Base-by-base conservation (phyloP, 1,139 yeast species). In the Geotrichum aggregatum region DNA sequence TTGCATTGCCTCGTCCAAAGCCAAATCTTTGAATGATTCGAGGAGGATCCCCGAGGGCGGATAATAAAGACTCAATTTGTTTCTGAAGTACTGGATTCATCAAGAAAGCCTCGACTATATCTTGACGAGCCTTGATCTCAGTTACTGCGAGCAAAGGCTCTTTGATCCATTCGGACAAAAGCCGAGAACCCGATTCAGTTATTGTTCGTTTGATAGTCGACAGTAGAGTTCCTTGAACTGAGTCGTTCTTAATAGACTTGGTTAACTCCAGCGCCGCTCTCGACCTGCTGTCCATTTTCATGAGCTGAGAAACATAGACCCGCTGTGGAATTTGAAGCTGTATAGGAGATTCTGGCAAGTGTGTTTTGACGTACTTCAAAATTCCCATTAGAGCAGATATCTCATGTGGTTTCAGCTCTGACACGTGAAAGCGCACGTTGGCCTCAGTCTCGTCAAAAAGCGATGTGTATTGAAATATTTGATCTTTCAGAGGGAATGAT, bases 221-320 rank as follows among this genome's bases (percentile, higher is more conserved):
- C 11, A 87, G 70, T 16, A 92, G 68, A 0, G 96, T 83, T 0
- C 96, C 96, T 11, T 76, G 76, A 3, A 71, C 72, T 13, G 82
- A 75, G 2, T 47, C 49, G 16, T 77, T 77, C 53, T 81, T 72
- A 6, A 81, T 71, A 0, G 86, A 76, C 63, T 46, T 45, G 1
- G 49, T 45, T 26, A 52, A 41, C 19, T 92, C 98, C 47, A 92
- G 72, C 1, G 96, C 92, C 41, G 82, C 84, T 31, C 91, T 75
- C 0, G 98, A 87, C 47, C 95, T 70, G 0, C 89, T 74, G 63
- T 92, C 98, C 68, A 92, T 84, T 57, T 84, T 87, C 76, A 92
- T 76, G 28, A 78, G 74, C 11, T 76, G 71, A 1, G 74, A 69
- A 13, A 80, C 77, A 56, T 76, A 63, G 50, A 77, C 75, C 45